A percentile compares a stretch with the other conserved stretches of the same genome.
Evolutionary conservation across 1,139 yeast species (phyloP).

Genomic region (Geotrichum bryndzae): DNA sequence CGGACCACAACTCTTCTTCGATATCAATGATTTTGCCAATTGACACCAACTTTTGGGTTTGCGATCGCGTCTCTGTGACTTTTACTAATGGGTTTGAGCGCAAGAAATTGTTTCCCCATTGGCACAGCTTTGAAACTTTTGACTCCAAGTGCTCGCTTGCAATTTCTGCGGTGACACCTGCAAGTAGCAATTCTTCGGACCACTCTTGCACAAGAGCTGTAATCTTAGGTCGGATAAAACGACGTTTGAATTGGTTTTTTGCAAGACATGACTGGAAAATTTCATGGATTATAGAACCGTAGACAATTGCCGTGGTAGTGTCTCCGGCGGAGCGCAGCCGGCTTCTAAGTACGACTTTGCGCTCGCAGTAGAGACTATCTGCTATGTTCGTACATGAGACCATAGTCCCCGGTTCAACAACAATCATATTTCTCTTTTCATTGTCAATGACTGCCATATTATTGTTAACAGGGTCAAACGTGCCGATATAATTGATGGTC

Average conservation of each 20-base stretch:
- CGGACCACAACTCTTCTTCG: conserved; percentile 91
- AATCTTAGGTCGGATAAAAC: conserved; percentile 43
- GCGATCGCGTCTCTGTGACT: conserved; percentile 27
- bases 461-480: conserved; percentile 18
- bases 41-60: conserved; percentile 29
- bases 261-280: conserved; percentile 65
- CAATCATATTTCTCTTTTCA: conserved; percentile 46
- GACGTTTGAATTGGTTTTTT: conserved; percentile 39
- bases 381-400: conserved; percentile 80
- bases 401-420: conserved; percentile 81
- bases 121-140: conserved; percentile 53
- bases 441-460: conserved; percentile 44
- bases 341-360: conserved; percentile 60
- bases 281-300: conserved; percentile 76
- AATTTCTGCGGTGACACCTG: conserved; percentile 46
- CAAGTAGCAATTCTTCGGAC: conserved; percentile 50
- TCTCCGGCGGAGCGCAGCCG: conserved; percentile 50
- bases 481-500: conserved; percentile 37
- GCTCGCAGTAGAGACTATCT: conserved; percentile 63
- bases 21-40: conserved; percentile 67
- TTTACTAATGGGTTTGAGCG: conserved; percentile 24
- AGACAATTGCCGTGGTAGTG: conserved; percentile 54
- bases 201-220: conserved; percentile 39
- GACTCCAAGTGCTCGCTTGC: conserved; percentile 45
- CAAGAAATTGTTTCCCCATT: conserved; percentile 56